Evolutionary conservation across 768 basidiomycete species (phyloP).

Genomic region (Boletus eberwhitei): DNA sequence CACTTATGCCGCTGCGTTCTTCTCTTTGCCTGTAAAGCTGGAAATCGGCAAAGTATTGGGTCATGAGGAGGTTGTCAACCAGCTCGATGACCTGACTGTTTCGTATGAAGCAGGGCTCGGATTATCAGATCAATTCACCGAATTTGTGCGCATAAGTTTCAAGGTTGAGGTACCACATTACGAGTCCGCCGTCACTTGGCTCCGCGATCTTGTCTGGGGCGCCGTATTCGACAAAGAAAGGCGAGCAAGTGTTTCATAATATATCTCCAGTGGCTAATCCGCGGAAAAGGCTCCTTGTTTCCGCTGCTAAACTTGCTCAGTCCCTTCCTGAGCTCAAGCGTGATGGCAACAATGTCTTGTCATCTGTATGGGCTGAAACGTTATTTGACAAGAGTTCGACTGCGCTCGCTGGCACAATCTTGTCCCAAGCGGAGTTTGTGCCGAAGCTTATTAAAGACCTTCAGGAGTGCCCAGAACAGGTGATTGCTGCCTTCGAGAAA

Average conservation of each 20-base stretch:
- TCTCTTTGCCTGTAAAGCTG: constrained; percentile 77
- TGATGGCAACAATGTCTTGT: constrained; percentile 76
- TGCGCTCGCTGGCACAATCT: constrained; percentile 60
- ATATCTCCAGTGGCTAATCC: not conserved
- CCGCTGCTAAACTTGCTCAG: constrained; percentile 85
- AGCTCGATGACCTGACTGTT: constrained; percentile 88
- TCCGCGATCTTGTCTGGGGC: constrained; percentile 75
- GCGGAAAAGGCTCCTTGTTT: constrained; percentile 66
- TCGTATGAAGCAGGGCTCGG: constrained; percentile 76
- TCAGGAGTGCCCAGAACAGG: constrained; percentile 66
- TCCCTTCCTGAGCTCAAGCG: constrained; percentile 89
- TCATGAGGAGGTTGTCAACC: constrained; percentile 89
- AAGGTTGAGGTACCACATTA: constrained; percentile 84
- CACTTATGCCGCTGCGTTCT: constrained; percentile 80
- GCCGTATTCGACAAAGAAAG: constrained; percentile 77
- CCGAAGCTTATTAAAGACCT: constrained; percentile 71
- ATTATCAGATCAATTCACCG: constrained; percentile 60
- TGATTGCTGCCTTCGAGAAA: constrained; percentile 71
- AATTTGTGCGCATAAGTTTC: constrained; percentile 70
- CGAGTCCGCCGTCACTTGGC: constrained; percentile 79
- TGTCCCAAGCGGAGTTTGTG: constrained; percentile 75
- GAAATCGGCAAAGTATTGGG: constrained; percentile 64
- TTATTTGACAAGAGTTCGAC: constrained; percentile 70
- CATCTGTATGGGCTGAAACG: constrained; percentile 64
- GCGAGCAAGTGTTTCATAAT: constrained; percentile 35